phyloP scores from a whole-genome alignment of 2,329 filamentous ascomycete species.

The Ilyonectria mors-panacis region DNA sequence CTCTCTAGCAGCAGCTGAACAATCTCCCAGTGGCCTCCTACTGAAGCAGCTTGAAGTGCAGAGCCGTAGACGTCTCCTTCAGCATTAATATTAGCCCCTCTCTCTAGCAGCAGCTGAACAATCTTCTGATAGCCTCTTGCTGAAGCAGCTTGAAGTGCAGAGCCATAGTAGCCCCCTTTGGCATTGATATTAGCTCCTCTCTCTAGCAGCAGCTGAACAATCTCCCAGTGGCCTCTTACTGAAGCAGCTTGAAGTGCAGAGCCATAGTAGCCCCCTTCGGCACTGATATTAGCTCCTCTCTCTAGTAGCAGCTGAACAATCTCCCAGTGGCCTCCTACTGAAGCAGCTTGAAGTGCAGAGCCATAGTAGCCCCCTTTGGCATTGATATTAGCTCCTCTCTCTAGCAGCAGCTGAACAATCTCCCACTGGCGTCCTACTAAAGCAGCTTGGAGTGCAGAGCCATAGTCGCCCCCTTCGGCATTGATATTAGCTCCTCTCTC shows the following conservation, averaged over 20 bases:
- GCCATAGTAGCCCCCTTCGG: background rate
- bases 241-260: background rate
- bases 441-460: background rate
- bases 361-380: background rate
- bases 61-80: background rate
- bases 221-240: background rate
- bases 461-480: background rate
- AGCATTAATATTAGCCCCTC: too few relatives aligned
- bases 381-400: background rate
- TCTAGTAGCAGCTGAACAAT: background rate
- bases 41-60: background rate
- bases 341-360: background rate
- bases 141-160: too few relatives aligned
- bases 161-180: background rate
- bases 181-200: too few relatives aligned
- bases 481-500: background rate
- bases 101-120: too few relatives aligned
- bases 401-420: background rate
- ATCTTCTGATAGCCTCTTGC: too few relatives aligned
- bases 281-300: background rate
- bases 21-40: too few relatives aligned
- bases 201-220: too few relatives aligned
- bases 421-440: background rate
- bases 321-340: background rate
- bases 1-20: too few relatives aligned